phyloP scores from a whole-genome alignment of 108 stramenopile species.

The Schizochytrium sp. region DNA sequence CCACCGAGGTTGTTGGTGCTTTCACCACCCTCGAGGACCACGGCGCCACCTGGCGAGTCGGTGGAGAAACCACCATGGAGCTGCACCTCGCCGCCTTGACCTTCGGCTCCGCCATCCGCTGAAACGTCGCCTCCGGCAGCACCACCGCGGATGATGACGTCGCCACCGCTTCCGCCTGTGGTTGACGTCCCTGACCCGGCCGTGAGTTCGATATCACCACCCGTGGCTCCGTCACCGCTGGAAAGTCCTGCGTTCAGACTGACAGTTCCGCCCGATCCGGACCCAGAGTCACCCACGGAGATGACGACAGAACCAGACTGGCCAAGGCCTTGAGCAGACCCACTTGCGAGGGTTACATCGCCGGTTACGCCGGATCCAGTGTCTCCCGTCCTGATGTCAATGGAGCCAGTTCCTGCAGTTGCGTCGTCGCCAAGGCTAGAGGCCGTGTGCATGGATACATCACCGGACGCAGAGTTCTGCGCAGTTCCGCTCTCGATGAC shows the following conservation, averaged over 20 bases:
- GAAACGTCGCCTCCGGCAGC: not conserved
- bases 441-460: not conserved
- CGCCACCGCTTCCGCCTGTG: constrained; percentile 60
- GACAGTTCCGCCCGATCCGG: constrained; percentile 32
- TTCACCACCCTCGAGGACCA: not conserved
- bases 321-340: not conserved
- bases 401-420: not conserved
- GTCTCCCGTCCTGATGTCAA: not conserved
- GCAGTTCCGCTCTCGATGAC: not conserved
- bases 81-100: not conserved
- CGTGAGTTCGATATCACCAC: not conserved
- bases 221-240: not conserved
- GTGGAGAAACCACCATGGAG: not conserved
- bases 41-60: constrained; percentile 8
- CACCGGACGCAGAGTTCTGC: not conserved
- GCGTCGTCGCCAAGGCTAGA: not conserved
- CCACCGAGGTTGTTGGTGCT: constrained; percentile 43
- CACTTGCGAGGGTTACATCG: not conserved
- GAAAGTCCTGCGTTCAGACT: constrained; percentile 9
- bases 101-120: not conserved
- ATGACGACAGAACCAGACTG: constrained; percentile 22
- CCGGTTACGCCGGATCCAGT: not conserved
- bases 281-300: constrained; percentile 31
- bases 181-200: constrained; percentile 23
- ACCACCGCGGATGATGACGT: constrained; percentile 34